phyloP scores from a whole-genome alignment of 1,284 basidiomycete genomes.

The Ustilago esculenta region DNA sequence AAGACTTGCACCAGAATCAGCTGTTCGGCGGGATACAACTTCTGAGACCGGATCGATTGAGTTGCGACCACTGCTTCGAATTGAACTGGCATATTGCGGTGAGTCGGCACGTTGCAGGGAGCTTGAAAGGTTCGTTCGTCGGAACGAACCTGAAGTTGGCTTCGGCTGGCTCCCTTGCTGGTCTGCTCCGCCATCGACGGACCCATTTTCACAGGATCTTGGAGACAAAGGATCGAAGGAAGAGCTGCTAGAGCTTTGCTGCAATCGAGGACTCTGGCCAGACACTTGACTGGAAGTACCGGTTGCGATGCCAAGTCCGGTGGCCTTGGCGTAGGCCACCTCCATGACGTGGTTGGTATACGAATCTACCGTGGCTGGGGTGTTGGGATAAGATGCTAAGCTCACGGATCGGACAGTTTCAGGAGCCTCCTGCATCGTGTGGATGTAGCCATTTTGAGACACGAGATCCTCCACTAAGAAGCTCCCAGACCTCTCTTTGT shows the following conservation, averaged over 20 bases:
- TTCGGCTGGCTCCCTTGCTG: not conserved
- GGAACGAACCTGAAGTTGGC: not conserved
- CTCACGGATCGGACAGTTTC: not conserved
- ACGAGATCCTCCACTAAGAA: constrained; percentile 51
- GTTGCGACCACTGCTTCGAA: constrained; percentile 31
- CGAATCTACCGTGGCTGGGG: not conserved
- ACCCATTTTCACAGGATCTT: not conserved
- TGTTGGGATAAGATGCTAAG: constrained; percentile 4
- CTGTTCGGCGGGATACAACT: constrained; percentile 12
- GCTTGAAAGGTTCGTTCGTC: not conserved
- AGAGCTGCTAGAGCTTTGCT: not conserved
- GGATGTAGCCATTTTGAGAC: not conserved
- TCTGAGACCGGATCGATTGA: constrained; percentile 19
- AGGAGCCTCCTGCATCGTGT: not conserved
- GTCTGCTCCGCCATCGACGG: not conserved
- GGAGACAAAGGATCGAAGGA: not conserved
- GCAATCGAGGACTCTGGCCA: not conserved
- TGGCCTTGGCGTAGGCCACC: not conserved
- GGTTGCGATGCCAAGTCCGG: constrained; percentile 22
- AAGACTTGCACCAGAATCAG: constrained; percentile 38
- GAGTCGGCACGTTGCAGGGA: constrained; percentile 3
- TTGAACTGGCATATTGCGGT: constrained; percentile 6
- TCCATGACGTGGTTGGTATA: not conserved
- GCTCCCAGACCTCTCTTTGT: constrained; percentile 43
- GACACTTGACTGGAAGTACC: not conserved